These are phyloP conservation scores for Zygosaccharomyces lentus DNA, from an alignment of 805 yeast species.

Conservation along the genomic window DNA sequence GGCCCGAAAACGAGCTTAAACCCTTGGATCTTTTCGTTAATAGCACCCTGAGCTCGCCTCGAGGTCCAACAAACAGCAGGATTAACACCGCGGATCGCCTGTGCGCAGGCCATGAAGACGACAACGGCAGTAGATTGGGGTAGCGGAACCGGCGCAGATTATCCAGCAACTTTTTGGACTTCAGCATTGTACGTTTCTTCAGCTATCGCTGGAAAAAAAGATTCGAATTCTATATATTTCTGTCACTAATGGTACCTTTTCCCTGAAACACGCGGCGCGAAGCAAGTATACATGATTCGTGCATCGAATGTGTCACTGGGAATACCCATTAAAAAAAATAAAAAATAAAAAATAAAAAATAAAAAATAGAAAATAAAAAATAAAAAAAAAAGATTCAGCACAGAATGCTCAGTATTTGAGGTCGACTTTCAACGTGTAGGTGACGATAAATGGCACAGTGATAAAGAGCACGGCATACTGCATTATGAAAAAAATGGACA, in stretches of 20 bases:
- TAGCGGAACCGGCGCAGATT: constrained; percentile 21
- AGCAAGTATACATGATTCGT: too few species aligned
- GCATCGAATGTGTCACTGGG: too few species aligned
- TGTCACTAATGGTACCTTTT: too few species aligned
- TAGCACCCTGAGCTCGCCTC: constrained; percentile 72
- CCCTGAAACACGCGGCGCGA: too few species aligned
- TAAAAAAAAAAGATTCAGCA: too few species aligned
- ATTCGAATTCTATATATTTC: neutral
- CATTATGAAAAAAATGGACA: constrained; percentile 63
- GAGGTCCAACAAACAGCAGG: constrained; percentile 63
- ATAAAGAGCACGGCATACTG: constrained; percentile 63
- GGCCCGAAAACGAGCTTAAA: constrained; percentile 77
- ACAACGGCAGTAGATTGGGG: constrained; percentile 20
- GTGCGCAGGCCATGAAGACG: constrained; percentile 64
- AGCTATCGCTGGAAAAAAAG: neutral
- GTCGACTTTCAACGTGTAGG: constrained; percentile 44
- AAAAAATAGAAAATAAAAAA: too few species aligned
- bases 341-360: too few species aligned
- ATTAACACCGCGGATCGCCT: constrained; percentile 80
- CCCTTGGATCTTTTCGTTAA: constrained; percentile 72
- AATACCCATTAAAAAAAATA: too few species aligned
- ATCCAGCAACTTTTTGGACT: constrained; percentile 18
- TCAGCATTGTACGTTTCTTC: constrained; percentile 15
- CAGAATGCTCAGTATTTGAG: constrained; percentile 19
- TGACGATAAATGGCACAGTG: constrained; percentile 66